phyloP scores from a whole-genome alignment of 129 eudicot species.

The Scalesia atractyloides region DNA sequence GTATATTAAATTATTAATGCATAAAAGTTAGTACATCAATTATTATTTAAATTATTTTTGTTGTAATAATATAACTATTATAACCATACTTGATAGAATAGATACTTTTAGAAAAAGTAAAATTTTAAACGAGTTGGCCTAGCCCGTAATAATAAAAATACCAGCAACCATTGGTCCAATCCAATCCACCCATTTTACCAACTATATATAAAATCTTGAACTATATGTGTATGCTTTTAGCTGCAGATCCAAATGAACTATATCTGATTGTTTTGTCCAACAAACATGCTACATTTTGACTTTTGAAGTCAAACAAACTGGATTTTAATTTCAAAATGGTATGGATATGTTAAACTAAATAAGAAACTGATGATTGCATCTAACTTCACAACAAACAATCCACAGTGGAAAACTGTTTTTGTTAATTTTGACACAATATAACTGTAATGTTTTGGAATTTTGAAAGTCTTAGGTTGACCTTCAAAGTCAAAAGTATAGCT shows the following conservation, averaged over 20 bases:
- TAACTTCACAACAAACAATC: neutral
- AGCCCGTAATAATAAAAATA: neutral
- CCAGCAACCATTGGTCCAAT: neutral
- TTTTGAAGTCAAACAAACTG: slow-evolving; percentile 11
- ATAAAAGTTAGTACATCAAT: too few relatives aligned
- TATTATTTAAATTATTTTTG: too few relatives aligned
- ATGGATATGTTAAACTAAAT: neutral
- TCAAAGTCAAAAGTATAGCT: slow-evolving; percentile 28
- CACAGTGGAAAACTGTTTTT: neutral
- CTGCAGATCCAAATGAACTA: neutral
- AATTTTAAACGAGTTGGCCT: neutral
- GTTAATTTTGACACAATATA: neutral
- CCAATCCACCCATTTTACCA: neutral
- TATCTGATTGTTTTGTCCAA: neutral
- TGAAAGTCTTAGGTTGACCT: slow-evolving; percentile 4
- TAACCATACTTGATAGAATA: too few relatives aligned
- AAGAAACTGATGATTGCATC: slow-evolving; percentile 6
- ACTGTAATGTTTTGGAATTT: neutral
- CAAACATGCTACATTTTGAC: slow-evolving; percentile 18
- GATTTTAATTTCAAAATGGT: slow-evolving; percentile 12
- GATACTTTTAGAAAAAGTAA: too few relatives aligned
- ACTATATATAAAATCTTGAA: neutral
- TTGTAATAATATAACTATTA: too few relatives aligned
- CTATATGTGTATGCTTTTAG: neutral
- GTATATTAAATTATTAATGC: too few relatives aligned